Evolutionary conservation across 371 early-diverging fungal genomes (phyloP), one percentile per base, ranked within the genome.

Genomic region (Actinomortierella wolfii): DNA sequence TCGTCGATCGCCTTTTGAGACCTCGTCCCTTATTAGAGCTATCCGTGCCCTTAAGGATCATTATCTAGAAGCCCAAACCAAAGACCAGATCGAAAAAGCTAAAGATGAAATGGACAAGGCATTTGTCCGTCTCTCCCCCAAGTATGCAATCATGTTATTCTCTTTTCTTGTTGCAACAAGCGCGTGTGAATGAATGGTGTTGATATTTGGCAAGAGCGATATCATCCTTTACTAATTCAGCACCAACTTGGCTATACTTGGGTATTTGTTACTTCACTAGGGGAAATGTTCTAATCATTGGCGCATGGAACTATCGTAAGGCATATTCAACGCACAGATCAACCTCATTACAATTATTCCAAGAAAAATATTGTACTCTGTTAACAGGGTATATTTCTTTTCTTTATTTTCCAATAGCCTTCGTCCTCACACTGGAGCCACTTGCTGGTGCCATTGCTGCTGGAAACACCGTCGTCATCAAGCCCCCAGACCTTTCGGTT

Each of bases 261-360:
- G 25, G 46, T 6, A 57, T n/a, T 34, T 6, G 40, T 7, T 67
- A 52, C 57, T 57, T 29, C 50, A 21, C 25, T 67, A 54, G 77
- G 48, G 98, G 97, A 34, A 82, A 88, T 0, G 92, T 89, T 28
- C 63, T 91, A 25, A 76, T 92, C 49, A 80, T 91, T 40, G 86
- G 89, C 3, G 77, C 97, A 14, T 96, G 97, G 97, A 97, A 97
- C 76, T 97, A 90, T 68, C 95, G 74, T 73, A 73, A 53, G 74
- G 52, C 42, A 18, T n/a, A n/a, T n/a, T n/a, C n/a, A n/a, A n/a
- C n/a, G n/a, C n/a, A n/a, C 11, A 34, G 34, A 6, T 34, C 34
- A 34, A 34, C 11, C 11, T 11, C 34, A 6, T 6, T 11, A 34
- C 4, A 34, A 11, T 11, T 34, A 11, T 34, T 34, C 11, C 4